A percentile compares a stretch with the other conserved stretches of the same genome.
phyloP scores from a whole-genome alignment of 495 filamentous ascomycete species.

The Elasticomyces elasticus region DNA sequence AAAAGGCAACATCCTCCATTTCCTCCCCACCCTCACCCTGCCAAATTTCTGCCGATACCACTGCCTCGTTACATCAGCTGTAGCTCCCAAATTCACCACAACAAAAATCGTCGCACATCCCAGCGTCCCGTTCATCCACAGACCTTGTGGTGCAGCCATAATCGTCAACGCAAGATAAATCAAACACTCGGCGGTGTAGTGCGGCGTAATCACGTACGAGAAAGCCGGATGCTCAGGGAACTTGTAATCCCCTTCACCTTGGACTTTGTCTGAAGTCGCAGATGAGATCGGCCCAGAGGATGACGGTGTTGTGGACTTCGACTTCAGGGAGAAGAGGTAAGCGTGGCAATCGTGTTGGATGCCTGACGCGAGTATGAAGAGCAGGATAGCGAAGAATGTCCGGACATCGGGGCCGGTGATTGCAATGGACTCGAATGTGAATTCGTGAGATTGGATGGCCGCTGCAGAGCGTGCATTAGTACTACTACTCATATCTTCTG shows the following conservation, averaged over 20 bases:
- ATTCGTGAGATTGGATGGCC: slow-evolving; percentile 7
- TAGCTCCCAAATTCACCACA: slow-evolving; percentile 66
- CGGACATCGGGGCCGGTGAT: slow-evolving; percentile 44
- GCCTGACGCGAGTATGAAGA: slow-evolving; percentile 66
- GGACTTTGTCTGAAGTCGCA: neutral
- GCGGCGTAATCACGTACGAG: slow-evolving; percentile 62
- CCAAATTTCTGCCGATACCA: slow-evolving; percentile 84
- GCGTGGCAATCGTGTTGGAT: slow-evolving; percentile 73
- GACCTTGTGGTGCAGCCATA: slow-evolving; percentile 55
- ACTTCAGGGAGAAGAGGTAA: slow-evolving; percentile 63
- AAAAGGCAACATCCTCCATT: slow-evolving; percentile 77
- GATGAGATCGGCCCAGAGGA: neutral
- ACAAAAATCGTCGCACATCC: slow-evolving; percentile 62
- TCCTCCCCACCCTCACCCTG: slow-evolving; percentile 48
- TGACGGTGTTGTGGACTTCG: neutral
- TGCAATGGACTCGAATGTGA: slow-evolving; percentile 9
- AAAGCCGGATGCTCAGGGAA: slow-evolving; percentile 68
- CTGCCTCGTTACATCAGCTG: slow-evolving; percentile 61
- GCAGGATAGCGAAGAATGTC: slow-evolving; percentile 48
- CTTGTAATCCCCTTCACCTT: slow-evolving; percentile 47
- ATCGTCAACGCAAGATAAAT: slow-evolving; percentile 74
- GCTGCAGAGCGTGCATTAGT: slow-evolving; percentile 4
- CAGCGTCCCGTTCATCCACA: slow-evolving; percentile 61
- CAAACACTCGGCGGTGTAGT: slow-evolving; percentile 80
- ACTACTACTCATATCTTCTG: neutral